Percentiles rank a stretch among this genome's conserved stretches.
Evolutionary conservation across 202 grass and related monocot genomes (phyloP).

Genomic region (Carex arenaria): DNA sequence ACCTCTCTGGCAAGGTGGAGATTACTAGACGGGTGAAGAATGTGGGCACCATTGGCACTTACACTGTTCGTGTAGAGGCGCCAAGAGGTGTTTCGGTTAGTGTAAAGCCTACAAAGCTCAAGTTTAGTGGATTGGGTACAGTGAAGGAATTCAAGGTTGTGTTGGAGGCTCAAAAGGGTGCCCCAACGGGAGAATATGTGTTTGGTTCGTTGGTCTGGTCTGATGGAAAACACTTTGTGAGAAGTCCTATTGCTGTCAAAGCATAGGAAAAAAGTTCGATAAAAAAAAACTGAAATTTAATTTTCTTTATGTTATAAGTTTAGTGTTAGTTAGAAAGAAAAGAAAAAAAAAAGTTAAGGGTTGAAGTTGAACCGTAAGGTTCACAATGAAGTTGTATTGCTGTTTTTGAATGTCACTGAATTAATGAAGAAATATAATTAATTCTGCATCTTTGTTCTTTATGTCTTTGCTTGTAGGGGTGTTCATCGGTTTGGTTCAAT

Average conservation of each 20-base stretch:
- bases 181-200: slow-evolving; percentile 37
- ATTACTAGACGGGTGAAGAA: slow-evolving; percentile 57
- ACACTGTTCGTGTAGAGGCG: slow-evolving; percentile 34
- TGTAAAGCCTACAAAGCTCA: slow-evolving; percentile 49
- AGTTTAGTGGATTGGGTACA: slow-evolving; percentile 46
- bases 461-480: background rate
- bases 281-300: background rate
- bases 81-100: slow-evolving; percentile 57
- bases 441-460: background rate
- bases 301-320: slow-evolving; percentile 1
- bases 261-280: background rate
- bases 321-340: background rate
- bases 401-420: background rate
- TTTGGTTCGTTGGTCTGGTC: slow-evolving; percentile 75
- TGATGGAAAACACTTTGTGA: slow-evolving; percentile 57
- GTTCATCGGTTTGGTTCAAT: too few species aligned
- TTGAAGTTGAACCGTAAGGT: background rate
- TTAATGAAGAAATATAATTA: background rate
- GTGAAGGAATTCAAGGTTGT: slow-evolving; percentile 55
- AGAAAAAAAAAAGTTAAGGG: background rate
- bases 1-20: slow-evolving; percentile 35
- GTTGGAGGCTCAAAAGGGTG: slow-evolving; percentile 40
- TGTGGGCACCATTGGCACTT: slow-evolving; percentile 45
- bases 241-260: slow-evolving; percentile 62
- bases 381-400: background rate